phyloP scores from a whole-genome alignment of 139 green algal species.

The Tetradesmus obliquus region DNA sequence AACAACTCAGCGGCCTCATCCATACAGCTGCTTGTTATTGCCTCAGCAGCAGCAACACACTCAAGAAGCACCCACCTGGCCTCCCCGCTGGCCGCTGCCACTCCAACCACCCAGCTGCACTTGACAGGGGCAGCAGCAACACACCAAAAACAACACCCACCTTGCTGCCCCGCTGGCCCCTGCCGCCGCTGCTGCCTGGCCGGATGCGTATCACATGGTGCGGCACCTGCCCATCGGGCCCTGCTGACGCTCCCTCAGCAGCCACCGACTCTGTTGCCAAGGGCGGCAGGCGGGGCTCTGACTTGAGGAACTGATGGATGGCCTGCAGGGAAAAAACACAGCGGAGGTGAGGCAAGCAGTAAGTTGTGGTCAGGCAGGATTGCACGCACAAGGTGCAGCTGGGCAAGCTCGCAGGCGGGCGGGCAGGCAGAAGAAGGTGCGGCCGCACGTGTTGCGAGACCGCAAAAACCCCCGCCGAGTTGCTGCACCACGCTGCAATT shows the following conservation, averaged over 20 bases:
- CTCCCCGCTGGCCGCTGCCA: too few species aligned
- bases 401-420: not conserved
- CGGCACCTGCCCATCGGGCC: constrained; percentile 13
- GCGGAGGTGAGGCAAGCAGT: not conserved
- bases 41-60: too few species aligned
- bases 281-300: constrained; percentile 43
- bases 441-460: too few species aligned
- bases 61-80: too few species aligned
- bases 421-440: not conserved
- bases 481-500: too few species aligned
- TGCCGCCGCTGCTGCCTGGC: not conserved
- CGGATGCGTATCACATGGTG: constrained; percentile 41
- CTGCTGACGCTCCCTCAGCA: constrained; percentile 7
- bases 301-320: constrained; percentile 60
- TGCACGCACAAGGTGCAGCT: not conserved
- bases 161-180: constrained; percentile 28
- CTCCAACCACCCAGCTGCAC: too few species aligned
- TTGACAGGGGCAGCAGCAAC: too few species aligned
- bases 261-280: constrained; percentile 41
- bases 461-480: too few species aligned
- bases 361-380: not conserved
- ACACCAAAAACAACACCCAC: not conserved
- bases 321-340: constrained; percentile 20
- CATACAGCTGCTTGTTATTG: too few species aligned
- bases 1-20: too few species aligned